These are phyloP conservation scores for Ganoderma meredithae DNA, from an alignment of 1,284 basidiomycete species.

Conservation along the genomic window DNA sequence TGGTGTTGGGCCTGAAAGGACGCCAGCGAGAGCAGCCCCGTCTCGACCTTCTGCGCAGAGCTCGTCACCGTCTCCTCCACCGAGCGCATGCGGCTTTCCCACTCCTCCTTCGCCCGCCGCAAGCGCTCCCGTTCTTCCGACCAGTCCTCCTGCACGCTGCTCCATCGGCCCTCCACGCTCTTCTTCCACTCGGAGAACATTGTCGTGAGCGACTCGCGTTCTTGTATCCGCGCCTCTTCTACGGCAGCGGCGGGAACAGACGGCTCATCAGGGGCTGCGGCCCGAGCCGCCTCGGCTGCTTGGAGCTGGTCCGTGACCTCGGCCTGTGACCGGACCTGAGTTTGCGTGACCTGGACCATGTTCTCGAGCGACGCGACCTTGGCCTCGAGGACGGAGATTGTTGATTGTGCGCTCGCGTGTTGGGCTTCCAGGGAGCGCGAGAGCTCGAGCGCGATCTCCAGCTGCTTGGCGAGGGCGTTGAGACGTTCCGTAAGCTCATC, in stretches of 20 bases:
- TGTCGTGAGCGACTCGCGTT: conserved; percentile 56
- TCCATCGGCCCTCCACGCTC: conserved; percentile 81
- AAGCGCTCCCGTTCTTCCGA: conserved; percentile 81
- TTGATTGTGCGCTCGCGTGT: conserved; percentile 80
- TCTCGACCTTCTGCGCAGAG: conserved; percentile 52
- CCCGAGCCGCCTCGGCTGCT: conserved; percentile 47
- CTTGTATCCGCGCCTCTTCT: conserved; percentile 43
- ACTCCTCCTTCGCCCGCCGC: conserved; percentile 79
- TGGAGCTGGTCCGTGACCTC: conserved; percentile 56
- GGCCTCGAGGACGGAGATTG: conserved; percentile 79
- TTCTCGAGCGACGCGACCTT: conserved; percentile 70
- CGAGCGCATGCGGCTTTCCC: conserved; percentile 66
- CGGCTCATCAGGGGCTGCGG: conserved; percentile 36
- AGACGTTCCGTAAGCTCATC: conserved; percentile 80
- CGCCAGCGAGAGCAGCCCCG: conserved; percentile 51
- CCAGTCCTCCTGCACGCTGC: conserved; percentile 82
- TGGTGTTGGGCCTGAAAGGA: conserved; percentile 46
- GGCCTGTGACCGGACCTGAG: conserved; percentile 49
- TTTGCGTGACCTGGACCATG: conserved; percentile 55
- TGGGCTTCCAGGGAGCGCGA: conserved; percentile 81
- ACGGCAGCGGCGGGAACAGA: conserved; percentile 21
- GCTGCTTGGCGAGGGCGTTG: conserved; percentile 73
- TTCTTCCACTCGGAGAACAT: conserved; percentile 75
- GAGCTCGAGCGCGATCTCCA: conserved; percentile 80
- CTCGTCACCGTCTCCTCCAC: conserved; percentile 51